These are phyloP conservation scores for Capsella rubella DNA, from an alignment of 441 rosid genomes.

Conservation along the genomic window DNA sequence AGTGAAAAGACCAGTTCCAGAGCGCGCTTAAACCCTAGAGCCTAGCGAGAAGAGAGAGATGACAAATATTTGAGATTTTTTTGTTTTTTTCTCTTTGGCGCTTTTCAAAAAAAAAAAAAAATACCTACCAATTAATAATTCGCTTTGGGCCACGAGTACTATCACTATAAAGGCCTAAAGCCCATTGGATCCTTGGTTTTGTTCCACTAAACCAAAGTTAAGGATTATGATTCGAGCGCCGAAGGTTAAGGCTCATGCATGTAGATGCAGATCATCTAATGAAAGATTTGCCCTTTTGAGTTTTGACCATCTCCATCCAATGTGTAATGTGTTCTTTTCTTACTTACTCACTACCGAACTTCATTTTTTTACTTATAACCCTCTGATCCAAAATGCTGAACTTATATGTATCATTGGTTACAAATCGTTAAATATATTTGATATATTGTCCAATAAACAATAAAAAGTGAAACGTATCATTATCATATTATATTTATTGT, in stretches of 20 bases:
- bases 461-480: background rate
- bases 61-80: slow-evolving; percentile 17
- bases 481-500: slow-evolving; percentile 17
- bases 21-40: slow-evolving; percentile 56
- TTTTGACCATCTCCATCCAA: background rate
- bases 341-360: too few species aligned
- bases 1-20: slow-evolving; percentile 1
- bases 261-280: background rate
- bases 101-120: slow-evolving; percentile 11
- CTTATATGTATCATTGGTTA: too few species aligned
- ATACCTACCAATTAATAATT: slow-evolving; percentile 10
- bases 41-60: slow-evolving; percentile 8
- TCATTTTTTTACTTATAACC: too few species aligned
- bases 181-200: too few species aligned
- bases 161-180: background rate
- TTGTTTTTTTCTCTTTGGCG: slow-evolving; percentile 14
- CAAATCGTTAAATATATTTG: background rate
- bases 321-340: too few species aligned
- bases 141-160: slow-evolving; percentile 17
- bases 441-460: too few species aligned
- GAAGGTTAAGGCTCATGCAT: background rate
- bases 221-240: too few species aligned
- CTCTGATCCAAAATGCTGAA: too few species aligned
- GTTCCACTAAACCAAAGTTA: too few species aligned
- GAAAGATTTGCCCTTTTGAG: background rate